These are phyloP conservation scores for Paraurostyla sp. DNA, from an alignment of 73 alveolate species.

Conservation along the genomic window DNA sequence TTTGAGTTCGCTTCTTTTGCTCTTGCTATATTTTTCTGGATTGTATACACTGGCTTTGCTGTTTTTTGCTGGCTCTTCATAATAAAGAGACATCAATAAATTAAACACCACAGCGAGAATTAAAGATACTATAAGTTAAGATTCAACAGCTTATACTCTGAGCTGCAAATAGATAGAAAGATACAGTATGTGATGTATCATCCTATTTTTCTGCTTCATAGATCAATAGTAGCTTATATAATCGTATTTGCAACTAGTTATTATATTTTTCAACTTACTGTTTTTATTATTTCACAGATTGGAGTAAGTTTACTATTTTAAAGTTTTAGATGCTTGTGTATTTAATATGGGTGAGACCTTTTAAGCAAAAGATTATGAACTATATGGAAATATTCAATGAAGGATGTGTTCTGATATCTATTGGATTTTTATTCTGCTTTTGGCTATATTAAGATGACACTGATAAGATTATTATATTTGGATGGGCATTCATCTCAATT, in stretches of 20 bases:
- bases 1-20: not conserved
- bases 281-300: not conserved
- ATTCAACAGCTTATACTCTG: constrained; percentile 6
- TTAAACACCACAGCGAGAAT: not conserved
- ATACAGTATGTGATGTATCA: not conserved
- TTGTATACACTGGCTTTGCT: not conserved
- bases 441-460: not conserved
- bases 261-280: not conserved
- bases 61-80: constrained; percentile 1
- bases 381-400: constrained; percentile 17
- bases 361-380: not conserved
- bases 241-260: not conserved
- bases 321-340: constrained; percentile 18
- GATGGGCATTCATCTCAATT: not conserved
- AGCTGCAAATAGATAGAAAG: not conserved
- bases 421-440: not conserved
- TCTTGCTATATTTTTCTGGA: constrained; percentile 3
- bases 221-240: constrained; percentile 40
- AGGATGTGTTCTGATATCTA: constrained; percentile 1
- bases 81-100: not conserved
- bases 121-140: not conserved
- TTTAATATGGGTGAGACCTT: not conserved
- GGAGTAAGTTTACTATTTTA: not conserved
- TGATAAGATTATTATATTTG: not conserved
- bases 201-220: not conserved